Evolutionary conservation across 176 grass and related monocot species (phyloP).

Genomic region (Otatea glauca): DNA sequence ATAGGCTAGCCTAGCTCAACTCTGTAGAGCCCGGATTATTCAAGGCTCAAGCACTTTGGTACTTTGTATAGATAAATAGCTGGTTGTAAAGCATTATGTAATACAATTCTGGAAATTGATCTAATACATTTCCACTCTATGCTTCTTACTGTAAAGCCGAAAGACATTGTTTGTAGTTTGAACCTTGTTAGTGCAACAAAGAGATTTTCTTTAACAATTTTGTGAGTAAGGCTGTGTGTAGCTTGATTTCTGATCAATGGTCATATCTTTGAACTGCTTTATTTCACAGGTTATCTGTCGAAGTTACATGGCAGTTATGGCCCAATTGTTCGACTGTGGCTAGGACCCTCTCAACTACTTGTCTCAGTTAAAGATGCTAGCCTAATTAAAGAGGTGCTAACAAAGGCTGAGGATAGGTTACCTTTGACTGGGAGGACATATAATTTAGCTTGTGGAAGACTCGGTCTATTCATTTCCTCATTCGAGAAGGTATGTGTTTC

Average conservation of each 20-base stretch:
- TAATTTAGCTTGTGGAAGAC: constrained; percentile 85
- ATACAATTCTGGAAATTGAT: not conserved
- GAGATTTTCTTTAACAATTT: no score
- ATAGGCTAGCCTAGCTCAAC: constrained; percentile 31
- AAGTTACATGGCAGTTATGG: constrained; percentile 87
- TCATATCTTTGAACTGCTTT: constrained; percentile 15
- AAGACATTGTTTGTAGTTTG: not conserved
- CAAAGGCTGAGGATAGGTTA: constrained; percentile 91
- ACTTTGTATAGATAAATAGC: not conserved
- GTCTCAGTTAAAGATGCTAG: constrained; percentile 80
- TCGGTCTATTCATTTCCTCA: constrained; percentile 71
- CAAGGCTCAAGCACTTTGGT: constrained; percentile 16
- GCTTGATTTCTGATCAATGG: no score
- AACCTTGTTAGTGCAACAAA: no score
- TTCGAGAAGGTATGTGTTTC: constrained; percentile 71
- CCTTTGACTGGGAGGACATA: constrained; percentile 78
- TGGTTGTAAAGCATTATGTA: not conserved
- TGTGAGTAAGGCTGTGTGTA: no score
- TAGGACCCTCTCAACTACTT: constrained; percentile 85
- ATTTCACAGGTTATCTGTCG: constrained; percentile 64
- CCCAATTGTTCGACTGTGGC: constrained; percentile 82
- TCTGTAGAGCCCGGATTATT: constrained; percentile 8
- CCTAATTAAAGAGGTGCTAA: constrained; percentile 75
- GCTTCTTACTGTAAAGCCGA: not conserved
- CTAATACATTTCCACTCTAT: not conserved